Evolutionary conservation across 169 alveolate species (phyloP).

Genomic region (Babesia divergens): DNA sequence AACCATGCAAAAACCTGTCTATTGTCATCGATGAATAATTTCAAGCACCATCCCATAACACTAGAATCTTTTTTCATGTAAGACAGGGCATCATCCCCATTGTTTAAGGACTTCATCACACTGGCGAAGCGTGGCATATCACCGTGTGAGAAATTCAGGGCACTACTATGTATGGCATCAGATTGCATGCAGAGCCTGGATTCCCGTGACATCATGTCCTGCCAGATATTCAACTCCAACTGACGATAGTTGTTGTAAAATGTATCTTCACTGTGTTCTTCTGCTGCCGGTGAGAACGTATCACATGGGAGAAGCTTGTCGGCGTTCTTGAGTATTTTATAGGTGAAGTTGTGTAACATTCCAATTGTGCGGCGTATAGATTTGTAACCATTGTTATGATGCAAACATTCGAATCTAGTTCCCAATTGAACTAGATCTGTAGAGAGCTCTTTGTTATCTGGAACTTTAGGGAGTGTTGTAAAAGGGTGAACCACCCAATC

Average conservation of each 20-base stretch:
- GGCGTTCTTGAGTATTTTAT: not conserved
- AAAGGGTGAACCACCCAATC: too few relatives aligned
- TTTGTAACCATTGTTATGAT: not conserved
- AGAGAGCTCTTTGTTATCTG: too few relatives aligned
- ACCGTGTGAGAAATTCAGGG: constrained; percentile 22
- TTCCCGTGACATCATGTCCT: not conserved
- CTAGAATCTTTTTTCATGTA: constrained; percentile 1
- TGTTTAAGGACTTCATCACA: not conserved
- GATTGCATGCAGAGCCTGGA: not conserved
- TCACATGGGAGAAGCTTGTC: not conserved
- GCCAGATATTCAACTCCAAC: not conserved
- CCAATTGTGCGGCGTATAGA: constrained; percentile 5
- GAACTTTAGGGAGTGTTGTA: too few relatives aligned
- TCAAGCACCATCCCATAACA: not conserved
- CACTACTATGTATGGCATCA: not conserved
- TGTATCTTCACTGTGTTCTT: not conserved
- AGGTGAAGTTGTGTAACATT: not conserved
- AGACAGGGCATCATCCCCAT: not conserved
- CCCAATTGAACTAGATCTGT: not conserved
- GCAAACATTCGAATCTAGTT: not conserved
- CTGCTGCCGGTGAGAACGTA: not conserved
- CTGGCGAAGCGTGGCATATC: constrained; percentile 12
- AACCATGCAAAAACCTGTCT: constrained; percentile 15
- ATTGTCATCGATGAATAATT: not conserved
- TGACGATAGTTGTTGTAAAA: not conserved